Evolutionary conservation across 768 basidiomycete species (phyloP), one percentile per base, ranked within the genome.

Genomic region (Tylopilus rubrobrunneus): DNA sequence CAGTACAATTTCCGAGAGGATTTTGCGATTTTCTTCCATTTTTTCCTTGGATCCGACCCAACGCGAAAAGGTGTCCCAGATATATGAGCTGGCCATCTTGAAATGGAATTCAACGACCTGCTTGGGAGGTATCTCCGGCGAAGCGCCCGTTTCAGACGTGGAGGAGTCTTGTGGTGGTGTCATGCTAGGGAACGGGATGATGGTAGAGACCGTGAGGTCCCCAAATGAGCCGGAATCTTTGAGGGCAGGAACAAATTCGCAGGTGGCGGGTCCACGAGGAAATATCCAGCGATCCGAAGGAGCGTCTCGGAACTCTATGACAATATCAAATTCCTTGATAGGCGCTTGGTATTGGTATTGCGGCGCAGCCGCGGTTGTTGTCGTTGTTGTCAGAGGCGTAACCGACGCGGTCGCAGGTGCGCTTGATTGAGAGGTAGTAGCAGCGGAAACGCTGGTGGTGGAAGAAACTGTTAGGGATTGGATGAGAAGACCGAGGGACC

Each of bases 401-500:
- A 56, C 57, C 34, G 48, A 59, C 10, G 62, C 48, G 15, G 56
- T 37, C 44, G 28, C 53, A 6, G 49, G 19, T 28, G 42, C 6
- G 17, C 28, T 45, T n/a, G 37, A 31, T 10, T 58, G 64, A 17
- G 59, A 55, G 9, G 49, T 8, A 31, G 31, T 31, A 8, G 31
- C 34, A 34, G 57, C 7, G 45, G 52, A 31, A 19, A 39, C 5
- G 21, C n/a, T 34, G 37, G 56, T 48, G 23, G 40, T 54, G 8
- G 57, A 19, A 28, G 65, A 51, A 48, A n/a, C 58, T 49, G 83
- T 79, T 42, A 89, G 63, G 23, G 86, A 83, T 56, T 85, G 85
- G 39, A 91, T 84, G n/a, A 88, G 76, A n/a, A 84, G 66, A 25
- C 84, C 85, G 23, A 90, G 80, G 6, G 81, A 81, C 67, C 86